These are phyloP conservation scores for Plantago ovata DNA, from an alignment of 257 asterid genomes.

Conservation along the genomic window DNA sequence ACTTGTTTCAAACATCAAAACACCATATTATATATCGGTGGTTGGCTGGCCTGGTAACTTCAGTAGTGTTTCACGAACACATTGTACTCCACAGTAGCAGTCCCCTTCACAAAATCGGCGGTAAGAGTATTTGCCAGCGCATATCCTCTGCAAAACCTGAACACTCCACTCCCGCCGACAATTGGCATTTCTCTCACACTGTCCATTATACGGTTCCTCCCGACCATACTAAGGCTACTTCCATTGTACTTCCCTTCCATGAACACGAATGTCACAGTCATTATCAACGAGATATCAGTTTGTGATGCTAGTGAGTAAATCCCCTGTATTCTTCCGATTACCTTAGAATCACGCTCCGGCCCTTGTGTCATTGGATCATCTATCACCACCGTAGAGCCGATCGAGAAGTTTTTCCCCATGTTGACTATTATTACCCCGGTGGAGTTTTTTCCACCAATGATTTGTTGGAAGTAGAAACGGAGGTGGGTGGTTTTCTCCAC, in stretches of 20 bases:
- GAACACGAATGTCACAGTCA: constrained; percentile 42
- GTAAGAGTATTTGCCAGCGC: constrained; percentile 42
- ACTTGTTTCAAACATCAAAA: too few species aligned
- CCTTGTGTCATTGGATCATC: constrained; percentile 53
- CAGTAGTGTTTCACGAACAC: constrained; percentile 41
- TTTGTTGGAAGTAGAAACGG: constrained; percentile 61
- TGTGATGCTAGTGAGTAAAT: constrained; percentile 33
- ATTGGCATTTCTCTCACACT: too few species aligned
- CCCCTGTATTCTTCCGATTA: too few species aligned
- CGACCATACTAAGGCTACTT: constrained; percentile 45
- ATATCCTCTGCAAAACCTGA: constrained; percentile 57
- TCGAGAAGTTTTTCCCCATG: too few species aligned
- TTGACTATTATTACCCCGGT: constrained; percentile 33
- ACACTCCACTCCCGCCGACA: constrained; percentile 51
- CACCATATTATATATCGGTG: too few species aligned
- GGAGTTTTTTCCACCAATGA: constrained; percentile 38
- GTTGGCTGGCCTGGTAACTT: too few species aligned
- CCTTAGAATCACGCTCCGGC: constrained; percentile 34
- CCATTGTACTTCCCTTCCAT: constrained; percentile 42
- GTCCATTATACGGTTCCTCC: constrained; percentile 39
- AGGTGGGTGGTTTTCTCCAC: constrained; percentile 32
- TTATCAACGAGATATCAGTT: constrained; percentile 23
- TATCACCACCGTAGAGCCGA: constrained; percentile 36
- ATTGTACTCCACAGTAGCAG: constrained; percentile 67
- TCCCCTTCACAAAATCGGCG: constrained; percentile 28